A percentile compares a stretch with the other conserved stretches of the same genome.
These are phyloP conservation scores for Jaltomata sinuosa DNA, from an alignment of 257 asterid genomes.

Conservation along the genomic window DNA sequence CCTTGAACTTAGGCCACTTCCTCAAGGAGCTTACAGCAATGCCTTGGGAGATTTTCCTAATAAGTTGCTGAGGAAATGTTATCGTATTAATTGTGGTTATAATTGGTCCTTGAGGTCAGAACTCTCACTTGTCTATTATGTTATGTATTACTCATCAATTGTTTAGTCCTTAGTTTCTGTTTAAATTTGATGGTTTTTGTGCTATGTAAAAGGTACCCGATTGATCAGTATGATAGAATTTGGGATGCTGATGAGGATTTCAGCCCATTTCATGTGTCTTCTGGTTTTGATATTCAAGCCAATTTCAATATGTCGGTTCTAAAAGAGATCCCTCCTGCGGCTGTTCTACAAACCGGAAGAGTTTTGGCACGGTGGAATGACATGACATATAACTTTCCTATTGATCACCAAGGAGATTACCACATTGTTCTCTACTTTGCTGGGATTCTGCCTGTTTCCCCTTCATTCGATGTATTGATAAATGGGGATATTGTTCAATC, in stretches of 20 bases:
- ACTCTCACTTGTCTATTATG: background rate
- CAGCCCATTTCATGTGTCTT: slow-evolving; percentile 76
- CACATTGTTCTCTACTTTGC: slow-evolving; percentile 83
- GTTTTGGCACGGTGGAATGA: slow-evolving; percentile 72
- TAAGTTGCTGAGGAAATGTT: slow-evolving; percentile 53
- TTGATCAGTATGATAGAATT: slow-evolving; percentile 74
- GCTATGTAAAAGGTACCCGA: slow-evolving; percentile 54
- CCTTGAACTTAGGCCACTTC: slow-evolving; percentile 74
- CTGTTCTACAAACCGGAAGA: slow-evolving; percentile 73
- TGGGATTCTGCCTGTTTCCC: slow-evolving; percentile 75
- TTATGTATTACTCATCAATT: background rate
- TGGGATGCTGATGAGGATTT: slow-evolving; percentile 90
- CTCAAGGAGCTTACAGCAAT: slow-evolving; percentile 46
- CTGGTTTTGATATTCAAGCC: slow-evolving; percentile 55
- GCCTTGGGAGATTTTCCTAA: slow-evolving; percentile 31
- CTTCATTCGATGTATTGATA: slow-evolving; percentile 61
- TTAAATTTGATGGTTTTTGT: background rate
- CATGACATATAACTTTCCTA: slow-evolving; percentile 55
- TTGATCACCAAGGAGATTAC: slow-evolving; percentile 67
- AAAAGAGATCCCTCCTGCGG: slow-evolving; percentile 66
- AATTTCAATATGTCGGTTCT: slow-evolving; percentile 45
- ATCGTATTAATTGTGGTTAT: slow-evolving; percentile 76
- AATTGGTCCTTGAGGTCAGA: slow-evolving; percentile 64
- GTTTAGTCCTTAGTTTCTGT: background rate
- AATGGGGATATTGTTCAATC: slow-evolving; percentile 44